Conservation (phyloP, 257 asterid genomes). For the Salvia splendens region DNA sequence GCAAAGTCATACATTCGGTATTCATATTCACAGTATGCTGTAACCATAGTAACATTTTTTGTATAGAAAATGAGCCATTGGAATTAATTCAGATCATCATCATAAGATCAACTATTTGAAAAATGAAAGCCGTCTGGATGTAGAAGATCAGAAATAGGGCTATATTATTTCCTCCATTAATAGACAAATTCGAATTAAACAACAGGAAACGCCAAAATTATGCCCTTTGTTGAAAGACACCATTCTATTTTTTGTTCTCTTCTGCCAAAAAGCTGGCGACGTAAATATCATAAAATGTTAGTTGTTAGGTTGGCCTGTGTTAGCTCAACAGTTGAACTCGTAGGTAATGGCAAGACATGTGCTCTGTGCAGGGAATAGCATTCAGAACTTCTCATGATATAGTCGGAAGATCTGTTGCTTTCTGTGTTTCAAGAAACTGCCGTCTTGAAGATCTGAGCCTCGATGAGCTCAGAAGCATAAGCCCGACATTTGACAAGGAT, state of each 20-base stretch:
- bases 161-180: background rate
- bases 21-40: background rate
- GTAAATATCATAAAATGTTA: background rate
- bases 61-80: background rate
- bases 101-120: background rate
- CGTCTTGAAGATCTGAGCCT: slow-evolving; percentile 71
- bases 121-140: background rate
- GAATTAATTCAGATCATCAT: background rate
- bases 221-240: background rate
- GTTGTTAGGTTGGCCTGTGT: background rate
- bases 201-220: background rate
- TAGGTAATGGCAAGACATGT: slow-evolving; percentile 17
- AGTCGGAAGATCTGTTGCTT: slow-evolving; percentile 83
- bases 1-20: background rate
- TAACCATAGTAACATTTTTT: background rate
- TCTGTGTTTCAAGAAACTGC: slow-evolving; percentile 65
- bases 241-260: background rate
- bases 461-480: slow-evolving; percentile 59
- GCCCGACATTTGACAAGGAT: slow-evolving; percentile 65
- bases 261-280: background rate
- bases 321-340: background rate
- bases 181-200: background rate
- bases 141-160: background rate
- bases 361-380: slow-evolving; percentile 69
- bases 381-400: slow-evolving; percentile 95